These are phyloP conservation scores for Orbilia quercus DNA, from an alignment of 2,329 filamentous ascomycete genomes.

Conservation along the genomic window DNA sequence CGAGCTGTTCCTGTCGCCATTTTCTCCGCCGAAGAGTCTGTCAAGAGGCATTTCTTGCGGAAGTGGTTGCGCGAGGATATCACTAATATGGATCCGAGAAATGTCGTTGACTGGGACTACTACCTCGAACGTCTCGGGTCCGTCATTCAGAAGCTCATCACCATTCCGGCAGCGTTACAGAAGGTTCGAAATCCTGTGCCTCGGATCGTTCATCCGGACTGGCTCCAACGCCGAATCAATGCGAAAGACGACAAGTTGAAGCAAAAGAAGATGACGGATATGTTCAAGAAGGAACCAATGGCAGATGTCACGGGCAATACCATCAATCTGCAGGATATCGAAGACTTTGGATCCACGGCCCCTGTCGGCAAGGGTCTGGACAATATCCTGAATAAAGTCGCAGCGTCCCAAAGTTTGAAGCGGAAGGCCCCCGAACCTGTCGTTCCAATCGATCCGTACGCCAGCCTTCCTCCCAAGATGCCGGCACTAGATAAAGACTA, in stretches of 20 bases:
- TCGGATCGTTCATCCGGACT: slow-evolving; percentile 91
- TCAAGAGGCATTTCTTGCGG: slow-evolving; percentile 87
- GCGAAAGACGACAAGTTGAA: slow-evolving; percentile 97
- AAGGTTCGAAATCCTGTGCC: slow-evolving; percentile 95
- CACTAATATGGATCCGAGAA: slow-evolving; percentile 86
- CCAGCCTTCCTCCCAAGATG: slow-evolving; percentile 83
- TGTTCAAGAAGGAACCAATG: slow-evolving; percentile 70
- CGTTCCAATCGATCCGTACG: slow-evolving; percentile 79
- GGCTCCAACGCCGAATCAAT: slow-evolving; percentile 92
- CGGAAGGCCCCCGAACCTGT: slow-evolving; percentile 77
- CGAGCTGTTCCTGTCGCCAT: slow-evolving; percentile 94
- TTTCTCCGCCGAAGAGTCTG: slow-evolving; percentile 88
- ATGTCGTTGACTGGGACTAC: slow-evolving; percentile 95
- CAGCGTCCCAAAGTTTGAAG: slow-evolving; percentile 73
- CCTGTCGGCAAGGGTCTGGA: slow-evolving; percentile 73
- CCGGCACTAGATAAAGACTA: slow-evolving; percentile 89
- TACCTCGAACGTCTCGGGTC: slow-evolving; percentile 95
- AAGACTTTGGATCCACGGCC: slow-evolving; percentile 80
- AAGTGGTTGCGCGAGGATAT: slow-evolving; percentile 98
- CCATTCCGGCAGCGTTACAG: slow-evolving; percentile 94
- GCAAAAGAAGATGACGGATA: slow-evolving; percentile 97
- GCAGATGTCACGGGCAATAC: slow-evolving; percentile 33
- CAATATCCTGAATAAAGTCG: slow-evolving; percentile 65
- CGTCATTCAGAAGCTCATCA: slow-evolving; percentile 98
- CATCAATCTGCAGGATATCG: slow-evolving; percentile 66